These are phyloP conservation scores for Leucoagaricus sp. DNA, from an alignment of 1,284 basidiomycete species.

Conservation along the genomic window DNA sequence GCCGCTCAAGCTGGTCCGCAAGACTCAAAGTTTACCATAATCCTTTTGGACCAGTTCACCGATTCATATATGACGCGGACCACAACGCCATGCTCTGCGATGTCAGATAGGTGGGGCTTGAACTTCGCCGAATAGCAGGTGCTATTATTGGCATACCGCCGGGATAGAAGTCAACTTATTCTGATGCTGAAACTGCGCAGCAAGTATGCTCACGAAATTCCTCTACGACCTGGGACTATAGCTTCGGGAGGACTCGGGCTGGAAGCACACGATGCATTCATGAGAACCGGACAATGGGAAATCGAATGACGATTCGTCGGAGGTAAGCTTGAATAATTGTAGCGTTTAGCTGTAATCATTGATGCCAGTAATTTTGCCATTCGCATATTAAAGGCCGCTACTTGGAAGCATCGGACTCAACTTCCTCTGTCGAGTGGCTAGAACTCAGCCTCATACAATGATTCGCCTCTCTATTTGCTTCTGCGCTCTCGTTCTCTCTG, in stretches of 20 bases:
- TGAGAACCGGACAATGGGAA: neutral
- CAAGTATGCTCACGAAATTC: neutral
- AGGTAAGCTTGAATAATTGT: too few species aligned
- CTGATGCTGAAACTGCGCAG: neutral
- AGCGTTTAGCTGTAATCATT: too few species aligned
- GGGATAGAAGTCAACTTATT: neutral
- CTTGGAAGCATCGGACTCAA: slow-evolving; percentile 4
- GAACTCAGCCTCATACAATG: slow-evolving; percentile 19
- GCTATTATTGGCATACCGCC: neutral
- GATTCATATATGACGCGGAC: neutral
- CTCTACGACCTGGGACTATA: neutral
- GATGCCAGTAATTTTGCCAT: too few species aligned
- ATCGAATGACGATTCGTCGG: too few species aligned
- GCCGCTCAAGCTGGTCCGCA: too few species aligned
- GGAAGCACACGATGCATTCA: slow-evolving; percentile 7
- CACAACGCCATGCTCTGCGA: neutral
- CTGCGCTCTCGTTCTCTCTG: slow-evolving; percentile 33
- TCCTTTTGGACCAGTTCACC: neutral
- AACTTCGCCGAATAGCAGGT: too few species aligned
- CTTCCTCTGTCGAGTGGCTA: too few species aligned
- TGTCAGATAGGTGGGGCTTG: neutral
- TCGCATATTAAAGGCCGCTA: slow-evolving; percentile 10
- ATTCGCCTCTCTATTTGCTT: slow-evolving; percentile 29
- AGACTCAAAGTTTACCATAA: too few species aligned
- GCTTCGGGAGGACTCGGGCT: neutral